Evolutionary conservation across 2,329 filamentous ascomycete genomes (phyloP), one percentile per base, ranked within the genome.

Genomic region (Paecilomyces variotii): DNA sequence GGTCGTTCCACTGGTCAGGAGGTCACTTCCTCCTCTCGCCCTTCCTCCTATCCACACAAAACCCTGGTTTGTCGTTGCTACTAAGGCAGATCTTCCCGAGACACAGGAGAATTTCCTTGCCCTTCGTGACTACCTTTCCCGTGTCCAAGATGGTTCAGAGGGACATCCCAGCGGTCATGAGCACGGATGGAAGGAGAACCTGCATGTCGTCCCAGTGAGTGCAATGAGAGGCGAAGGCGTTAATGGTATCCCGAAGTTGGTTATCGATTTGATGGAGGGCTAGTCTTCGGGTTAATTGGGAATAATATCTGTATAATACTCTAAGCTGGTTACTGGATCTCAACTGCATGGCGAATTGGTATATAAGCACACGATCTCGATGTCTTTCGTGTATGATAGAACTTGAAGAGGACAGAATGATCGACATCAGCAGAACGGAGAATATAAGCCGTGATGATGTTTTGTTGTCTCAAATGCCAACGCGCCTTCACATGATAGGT

Each of bases 61-160:
- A 77, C 92, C 94, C 0, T 99, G 94, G 94, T 94, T 96, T 68
- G 92, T 97, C 4, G 86, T 97, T 51, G 93, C 90, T 1, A 97
- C 92, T 24, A 97, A 97, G 75, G 92, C 90, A 0, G 93, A 97
- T 71, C 72, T 96, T 57, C 84, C 87, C 2, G 83, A 82, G 2
- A 96, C 94, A 1, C 84, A 91, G 71, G 82, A 85, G 26, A 95
- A 94, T 70, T 99, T 90, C 71, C 75, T 73, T 35, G 74, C 77
- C 56, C 77, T 99, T 64, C 85, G 86, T 64, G 75, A 76, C 7
- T 96, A 97, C 73, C 75, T 99, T 3, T 79, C 82, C 3, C 78
- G 77, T 3, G 81, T 97, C 26, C 83, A 83, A 56, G 78, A 77
- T 0, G 87, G 88, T 1, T 74, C 77, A 24, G 80, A 82, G 59